Percentiles rank a stretch among this genome's conserved stretches.
These are phyloP conservation scores for Ashbya aceris DNA, from an alignment of 1,139 yeast genomes.

Conservation along the genomic window DNA sequence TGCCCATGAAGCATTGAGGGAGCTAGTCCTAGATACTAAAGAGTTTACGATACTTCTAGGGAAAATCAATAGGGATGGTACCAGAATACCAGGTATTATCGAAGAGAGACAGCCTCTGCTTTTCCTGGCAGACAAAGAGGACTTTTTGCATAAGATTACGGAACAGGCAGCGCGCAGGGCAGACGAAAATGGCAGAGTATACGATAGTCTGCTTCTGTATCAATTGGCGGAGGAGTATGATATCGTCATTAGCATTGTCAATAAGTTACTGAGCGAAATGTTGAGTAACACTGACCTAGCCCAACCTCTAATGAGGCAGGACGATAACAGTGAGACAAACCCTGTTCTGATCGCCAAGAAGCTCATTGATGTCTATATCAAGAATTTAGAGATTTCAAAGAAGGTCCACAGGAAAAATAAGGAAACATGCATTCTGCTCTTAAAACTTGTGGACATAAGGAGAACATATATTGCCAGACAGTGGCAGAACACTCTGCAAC, in stretches of 20 bases:
- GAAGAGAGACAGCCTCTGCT: conserved; percentile 71
- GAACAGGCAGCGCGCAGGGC: conserved; percentile 82
- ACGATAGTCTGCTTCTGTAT: conserved; percentile 78
- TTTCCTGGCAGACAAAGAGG: conserved; percentile 44
- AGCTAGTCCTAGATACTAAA: conserved; percentile 75
- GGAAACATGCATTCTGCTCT: conserved; percentile 55
- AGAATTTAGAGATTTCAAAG: conserved; percentile 38
- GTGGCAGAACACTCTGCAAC: conserved; percentile 52
- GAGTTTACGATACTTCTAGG: conserved; percentile 79
- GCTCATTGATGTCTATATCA: conserved; percentile 41
- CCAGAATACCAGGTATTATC: conserved; percentile 73
- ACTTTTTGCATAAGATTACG: conserved; percentile 57
- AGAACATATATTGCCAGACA: conserved; percentile 48
- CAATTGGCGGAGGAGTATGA: conserved; percentile 86
- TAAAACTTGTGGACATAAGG: conserved; percentile 62
- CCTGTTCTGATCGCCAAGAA: conserved; percentile 50
- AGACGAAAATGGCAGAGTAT: conserved; percentile 82
- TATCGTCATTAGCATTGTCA: conserved; percentile 70
- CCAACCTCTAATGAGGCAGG: conserved; percentile 38
- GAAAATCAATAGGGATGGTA: conserved; percentile 66
- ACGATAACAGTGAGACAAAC: conserved; percentile 33
- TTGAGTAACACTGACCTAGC: conserved; percentile 67
- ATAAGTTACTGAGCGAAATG: conserved; percentile 70
- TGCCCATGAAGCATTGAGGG: conserved; percentile 75
- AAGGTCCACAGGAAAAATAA: conserved; percentile 42